A percentile compares a stretch with the other conserved stretches of the same genome.
Conservation (phyloP, 2,329 filamentous ascomycete species). For the Scytalidium sp. region DNA sequence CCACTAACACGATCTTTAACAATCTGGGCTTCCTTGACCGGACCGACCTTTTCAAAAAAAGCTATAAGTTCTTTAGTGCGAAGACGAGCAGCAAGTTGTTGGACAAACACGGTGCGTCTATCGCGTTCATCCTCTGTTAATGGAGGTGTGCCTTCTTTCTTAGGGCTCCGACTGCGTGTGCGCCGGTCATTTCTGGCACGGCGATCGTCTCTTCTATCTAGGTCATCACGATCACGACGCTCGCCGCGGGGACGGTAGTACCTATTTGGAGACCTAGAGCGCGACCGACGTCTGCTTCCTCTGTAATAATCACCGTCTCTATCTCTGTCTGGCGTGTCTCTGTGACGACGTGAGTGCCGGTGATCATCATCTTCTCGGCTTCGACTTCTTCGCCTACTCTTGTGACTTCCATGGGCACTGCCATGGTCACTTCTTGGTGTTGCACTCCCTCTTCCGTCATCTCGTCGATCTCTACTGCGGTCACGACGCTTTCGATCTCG, state of each 20-base stretch:
- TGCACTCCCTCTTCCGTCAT: slow-evolving; percentile 55
- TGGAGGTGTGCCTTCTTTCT: slow-evolving; percentile 60
- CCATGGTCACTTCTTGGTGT: slow-evolving; percentile 74
- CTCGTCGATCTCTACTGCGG: slow-evolving; percentile 50
- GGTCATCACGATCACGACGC: slow-evolving; percentile 49
- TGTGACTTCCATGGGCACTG: slow-evolving; percentile 66
- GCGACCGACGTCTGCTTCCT: slow-evolving; percentile 62
- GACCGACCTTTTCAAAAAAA: slow-evolving; percentile 94
- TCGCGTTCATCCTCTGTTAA: slow-evolving; percentile 95
- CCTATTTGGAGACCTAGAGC: slow-evolving; percentile 68
- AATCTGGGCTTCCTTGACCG: slow-evolving; percentile 96
- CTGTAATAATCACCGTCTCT: slow-evolving; percentile 68
- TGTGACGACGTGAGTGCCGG: slow-evolving; percentile 70
- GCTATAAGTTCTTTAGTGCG: slow-evolving; percentile 88
- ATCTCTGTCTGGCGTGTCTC: slow-evolving; percentile 47
- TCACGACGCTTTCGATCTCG: slow-evolving; percentile 56
- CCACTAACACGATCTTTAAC: slow-evolving; percentile 97
- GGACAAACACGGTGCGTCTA: slow-evolving; percentile 94
- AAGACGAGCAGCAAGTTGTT: slow-evolving; percentile 92
- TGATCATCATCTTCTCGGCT: slow-evolving; percentile 70
- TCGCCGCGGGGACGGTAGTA: slow-evolving; percentile 49
- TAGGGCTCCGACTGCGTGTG: slow-evolving; percentile 36
- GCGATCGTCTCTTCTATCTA: slow-evolving; percentile 43
- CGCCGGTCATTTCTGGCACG: slow-evolving; percentile 34
- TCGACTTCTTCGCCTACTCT: slow-evolving; percentile 76